Evolutionary conservation across 306 rosid genomes (phyloP).

Genomic region (Cucumis cinereus): DNA sequence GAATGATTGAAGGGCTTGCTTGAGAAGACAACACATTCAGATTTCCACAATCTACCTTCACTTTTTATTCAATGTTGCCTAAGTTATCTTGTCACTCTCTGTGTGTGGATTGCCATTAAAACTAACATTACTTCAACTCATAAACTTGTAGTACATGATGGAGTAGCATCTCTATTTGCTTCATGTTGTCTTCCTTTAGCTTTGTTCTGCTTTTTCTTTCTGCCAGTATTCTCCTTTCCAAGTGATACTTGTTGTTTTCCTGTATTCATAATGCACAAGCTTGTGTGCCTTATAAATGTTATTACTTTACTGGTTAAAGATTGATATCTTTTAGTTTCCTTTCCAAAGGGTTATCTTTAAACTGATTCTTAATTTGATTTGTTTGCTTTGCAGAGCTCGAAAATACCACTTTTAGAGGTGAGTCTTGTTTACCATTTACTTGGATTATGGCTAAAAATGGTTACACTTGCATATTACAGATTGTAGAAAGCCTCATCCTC

Average conservation of each 20-base stretch:
- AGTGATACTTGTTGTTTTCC: background rate
- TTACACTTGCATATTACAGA: background rate
- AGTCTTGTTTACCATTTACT: background rate
- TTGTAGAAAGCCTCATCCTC: background rate
- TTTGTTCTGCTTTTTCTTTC: background rate
- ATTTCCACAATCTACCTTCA: background rate
- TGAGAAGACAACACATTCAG: background rate
- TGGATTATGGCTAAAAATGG: background rate
- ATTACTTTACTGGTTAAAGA: background rate
- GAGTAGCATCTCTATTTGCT: background rate
- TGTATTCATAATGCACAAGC: background rate
- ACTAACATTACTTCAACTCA: background rate
- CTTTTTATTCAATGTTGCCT: background rate
- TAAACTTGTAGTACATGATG: background rate
- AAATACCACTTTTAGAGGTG: slow-evolving; percentile 4
- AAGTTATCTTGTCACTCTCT: background rate
- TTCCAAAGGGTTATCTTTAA: background rate
- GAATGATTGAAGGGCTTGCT: background rate
- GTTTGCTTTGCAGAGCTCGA: slow-evolving; percentile 1
- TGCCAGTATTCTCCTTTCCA: background rate
- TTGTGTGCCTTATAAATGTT: background rate
- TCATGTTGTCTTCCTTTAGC: background rate
- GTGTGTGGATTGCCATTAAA: background rate
- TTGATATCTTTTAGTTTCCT: background rate
- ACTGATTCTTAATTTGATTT: background rate